Base-by-base conservation (phyloP, 1,139 yeast genomes). In the Maudiozyma humilis region DNA sequence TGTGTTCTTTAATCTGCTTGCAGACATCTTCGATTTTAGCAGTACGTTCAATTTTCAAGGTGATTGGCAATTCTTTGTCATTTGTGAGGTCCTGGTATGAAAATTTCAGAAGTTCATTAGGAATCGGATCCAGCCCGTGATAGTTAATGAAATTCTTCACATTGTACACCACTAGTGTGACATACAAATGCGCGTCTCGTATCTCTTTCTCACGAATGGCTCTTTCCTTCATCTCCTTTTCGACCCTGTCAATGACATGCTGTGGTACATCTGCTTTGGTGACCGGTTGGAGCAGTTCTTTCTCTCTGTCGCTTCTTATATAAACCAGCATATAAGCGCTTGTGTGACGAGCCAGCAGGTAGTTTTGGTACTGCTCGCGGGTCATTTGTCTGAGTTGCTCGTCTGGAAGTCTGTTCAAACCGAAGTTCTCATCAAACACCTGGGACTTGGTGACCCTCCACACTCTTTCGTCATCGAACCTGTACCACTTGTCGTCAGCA, bases 261-360 rank as follows among this genome's bases (percentile, higher is more conserved):
- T 62, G 56, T 3, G 97, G 96, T 32, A 85, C 76, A 45, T 75
- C 78, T 4, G 65, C 67, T 15, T 79, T 82, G 17, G 71, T 67
- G 10, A 73, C 73, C 0, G 73, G 76, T 6, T 79, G 79, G 47
- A 91, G 70, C 16, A 89, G 72, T 8, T 72, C 73, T 2, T 70
- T 71, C 40, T 80, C 65, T 34, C 75, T 75, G 6, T 75, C 67
- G 58, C 84, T 81, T 44, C 95, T 76, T 51, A 89, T 76, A 61
- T 91, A 91, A 2, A 91, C 98, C 67, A 91, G 75, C 99, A 91
- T 91, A 61, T 91, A 91, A 3, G 98, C 98, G 41, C 94, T 86
- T 0, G 96, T 88, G 39, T 86, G 91, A 44, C 95, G 77, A 54
- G 87, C 76, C 16, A 80, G 65, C 44, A 78, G 68, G 52, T 80